Evolutionary conservation across 176 grass and related monocot species (phyloP).

Genomic region (Eremochloa ophiuroides): DNA sequence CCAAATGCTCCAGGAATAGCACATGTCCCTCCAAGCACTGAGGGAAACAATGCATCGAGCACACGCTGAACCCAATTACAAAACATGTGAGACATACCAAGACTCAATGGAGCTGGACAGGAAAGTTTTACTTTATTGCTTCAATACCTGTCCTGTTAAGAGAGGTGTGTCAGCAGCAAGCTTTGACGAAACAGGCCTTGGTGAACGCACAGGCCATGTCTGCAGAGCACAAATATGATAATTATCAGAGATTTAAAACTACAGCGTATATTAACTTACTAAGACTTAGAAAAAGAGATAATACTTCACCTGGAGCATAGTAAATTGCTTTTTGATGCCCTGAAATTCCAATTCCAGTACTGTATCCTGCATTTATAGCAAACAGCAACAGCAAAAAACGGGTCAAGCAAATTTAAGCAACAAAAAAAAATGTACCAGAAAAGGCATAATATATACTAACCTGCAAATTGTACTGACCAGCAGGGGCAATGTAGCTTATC

Average conservation of each 20-base stretch:
- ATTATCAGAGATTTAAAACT: slow-evolving; percentile 16
- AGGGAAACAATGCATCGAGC: slow-evolving; percentile 90
- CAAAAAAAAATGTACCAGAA: background rate
- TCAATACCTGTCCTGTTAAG: slow-evolving; percentile 76
- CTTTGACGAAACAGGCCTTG: slow-evolving; percentile 78
- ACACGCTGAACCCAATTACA: slow-evolving; percentile 65
- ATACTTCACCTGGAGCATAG: slow-evolving; percentile 78
- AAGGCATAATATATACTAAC: slow-evolving; percentile 29
- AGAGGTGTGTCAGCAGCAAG: slow-evolving; percentile 88
- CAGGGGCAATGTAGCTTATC: slow-evolving; percentile 56
- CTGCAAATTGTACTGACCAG: slow-evolving; percentile 79
- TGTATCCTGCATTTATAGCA: slow-evolving; percentile 54
- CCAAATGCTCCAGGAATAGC: slow-evolving; percentile 96
- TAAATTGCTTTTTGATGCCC: slow-evolving; percentile 76
- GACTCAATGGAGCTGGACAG: background rate
- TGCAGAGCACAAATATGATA: slow-evolving; percentile 30
- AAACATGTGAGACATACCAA: slow-evolving; percentile 11
- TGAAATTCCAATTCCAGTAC: slow-evolving; percentile 85
- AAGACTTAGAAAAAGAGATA: background rate
- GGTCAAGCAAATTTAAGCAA: background rate
- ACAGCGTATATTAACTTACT: background rate
- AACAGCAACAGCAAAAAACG: background rate
- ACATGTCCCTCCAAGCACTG: slow-evolving; percentile 90
- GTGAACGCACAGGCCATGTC: slow-evolving; percentile 82
- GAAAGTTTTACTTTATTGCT: background rate